These are phyloP conservation scores for Nectriaceae sp. DNA, from an alignment of 2,329 filamentous ascomycete species.

Conservation along the genomic window DNA sequence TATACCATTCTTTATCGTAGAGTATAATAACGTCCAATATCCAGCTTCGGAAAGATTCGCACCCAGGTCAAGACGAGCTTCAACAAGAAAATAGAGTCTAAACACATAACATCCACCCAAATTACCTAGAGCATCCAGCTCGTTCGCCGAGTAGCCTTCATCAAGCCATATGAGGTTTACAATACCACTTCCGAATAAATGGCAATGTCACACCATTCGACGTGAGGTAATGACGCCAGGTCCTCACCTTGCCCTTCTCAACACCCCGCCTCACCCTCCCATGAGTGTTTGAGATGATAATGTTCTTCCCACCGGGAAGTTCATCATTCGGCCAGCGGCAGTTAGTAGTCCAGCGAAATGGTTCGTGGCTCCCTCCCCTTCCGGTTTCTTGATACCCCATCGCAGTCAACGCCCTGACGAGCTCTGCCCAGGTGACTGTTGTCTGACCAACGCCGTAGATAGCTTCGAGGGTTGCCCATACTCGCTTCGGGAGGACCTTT, in stretches of 20 bases:
- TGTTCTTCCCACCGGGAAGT: slow-evolving; percentile 9
- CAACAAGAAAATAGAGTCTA: no score
- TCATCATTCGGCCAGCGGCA: slow-evolving; percentile 5
- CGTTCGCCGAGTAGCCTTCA: no score
- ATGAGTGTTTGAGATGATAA: slow-evolving; percentile 15
- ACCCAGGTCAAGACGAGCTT: no score
- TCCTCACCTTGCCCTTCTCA: slow-evolving; percentile 5
- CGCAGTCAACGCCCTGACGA: slow-evolving; percentile 8
- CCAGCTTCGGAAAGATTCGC: no score
- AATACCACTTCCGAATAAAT: slow-evolving; percentile 14
- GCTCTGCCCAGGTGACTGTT: slow-evolving; percentile 8
- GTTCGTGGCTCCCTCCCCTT: slow-evolving; percentile 12
- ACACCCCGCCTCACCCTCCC: slow-evolving; percentile 4
- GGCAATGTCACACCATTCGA: slow-evolving; percentile 10
- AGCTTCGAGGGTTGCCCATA: slow-evolving; percentile 12
- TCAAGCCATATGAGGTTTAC: neutral
- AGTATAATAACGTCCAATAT: no score
- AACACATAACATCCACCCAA: no score
- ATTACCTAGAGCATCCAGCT: no score
- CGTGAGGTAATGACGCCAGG: slow-evolving; percentile 6
- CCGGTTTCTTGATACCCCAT: slow-evolving; percentile 13
- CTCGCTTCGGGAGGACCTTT: slow-evolving; percentile 15
- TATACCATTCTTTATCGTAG: no score
- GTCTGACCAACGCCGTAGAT: slow-evolving; percentile 6
- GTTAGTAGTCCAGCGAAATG: slow-evolving; percentile 3